A percentile compares a stretch with the other conserved stretches of the same genome.
These are phyloP conservation scores for Eucalyptus sp. DNA, from an alignment of 345 rosid genomes.

Conservation along the genomic window DNA sequence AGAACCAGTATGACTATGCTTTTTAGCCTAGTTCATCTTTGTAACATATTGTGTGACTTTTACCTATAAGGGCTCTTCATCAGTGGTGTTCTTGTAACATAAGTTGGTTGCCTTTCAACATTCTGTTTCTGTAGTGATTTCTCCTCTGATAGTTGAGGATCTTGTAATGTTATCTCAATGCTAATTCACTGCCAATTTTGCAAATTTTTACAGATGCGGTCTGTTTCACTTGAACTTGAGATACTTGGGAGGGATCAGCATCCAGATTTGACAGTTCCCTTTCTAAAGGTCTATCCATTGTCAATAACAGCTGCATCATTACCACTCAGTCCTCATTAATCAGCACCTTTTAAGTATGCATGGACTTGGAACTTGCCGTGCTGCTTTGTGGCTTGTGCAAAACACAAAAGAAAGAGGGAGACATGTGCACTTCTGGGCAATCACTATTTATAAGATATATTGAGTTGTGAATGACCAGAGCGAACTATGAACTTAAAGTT, in stretches of 20 bases:
- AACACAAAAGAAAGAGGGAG: background rate
- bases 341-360: background rate
- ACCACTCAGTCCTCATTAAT: background rate
- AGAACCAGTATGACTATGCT: slow-evolving; percentile 59
- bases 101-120: background rate
- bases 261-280: slow-evolving; percentile 75
- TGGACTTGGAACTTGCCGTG: background rate
- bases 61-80: background rate
- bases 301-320: background rate
- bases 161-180: background rate
- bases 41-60: background rate
- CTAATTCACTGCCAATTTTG: background rate
- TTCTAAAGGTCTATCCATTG: slow-evolving; percentile 50
- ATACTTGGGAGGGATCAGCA: slow-evolving; percentile 89
- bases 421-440: background rate
- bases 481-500: background rate
- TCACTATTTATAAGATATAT: background rate
- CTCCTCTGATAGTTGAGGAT: background rate
- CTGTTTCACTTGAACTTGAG: slow-evolving; percentile 75
- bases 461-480: background rate
- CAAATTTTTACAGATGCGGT: slow-evolving; percentile 55
- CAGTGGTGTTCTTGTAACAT: background rate
- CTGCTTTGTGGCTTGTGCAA: background rate
- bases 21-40: background rate
- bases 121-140: background rate